Conservation (phyloP, 257 asterid species). For the Fraxinus excelsior region DNA sequence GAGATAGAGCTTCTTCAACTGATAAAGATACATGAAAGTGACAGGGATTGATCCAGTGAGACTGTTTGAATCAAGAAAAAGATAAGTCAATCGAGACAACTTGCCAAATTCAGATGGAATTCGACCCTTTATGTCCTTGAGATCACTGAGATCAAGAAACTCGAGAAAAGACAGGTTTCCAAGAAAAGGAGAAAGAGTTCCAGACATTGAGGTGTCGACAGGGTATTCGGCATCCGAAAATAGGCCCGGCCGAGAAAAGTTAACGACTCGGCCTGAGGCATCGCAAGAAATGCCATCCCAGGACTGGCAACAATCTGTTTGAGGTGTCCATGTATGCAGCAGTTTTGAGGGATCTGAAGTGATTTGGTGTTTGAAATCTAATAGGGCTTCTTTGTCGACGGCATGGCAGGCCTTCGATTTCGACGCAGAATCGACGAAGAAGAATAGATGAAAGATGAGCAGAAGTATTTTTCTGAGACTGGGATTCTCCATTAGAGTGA, state of each 20-base stretch:
- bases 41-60: constrained; percentile 52
- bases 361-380: constrained; percentile 54
- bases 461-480: constrained; percentile 28
- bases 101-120: constrained; percentile 59
- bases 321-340: constrained; percentile 55
- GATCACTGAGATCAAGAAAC: constrained; percentile 52
- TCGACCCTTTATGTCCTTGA: constrained; percentile 46
- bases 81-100: constrained; percentile 28
- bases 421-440: constrained; percentile 11
- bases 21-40: constrained; percentile 29
- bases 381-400: constrained; percentile 49
- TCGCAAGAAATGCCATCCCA: constrained; percentile 69
- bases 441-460: constrained; percentile 22
- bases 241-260: constrained; percentile 54
- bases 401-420: constrained; percentile 49
- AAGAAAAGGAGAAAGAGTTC: constrained; percentile 57
- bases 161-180: constrained; percentile 57
- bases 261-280: constrained; percentile 48
- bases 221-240: constrained; percentile 30
- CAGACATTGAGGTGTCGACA: constrained; percentile 49
- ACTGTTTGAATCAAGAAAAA: constrained; percentile 45
- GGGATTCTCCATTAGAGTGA: constrained; percentile 28
- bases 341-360: constrained; percentile 48
- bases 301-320: constrained; percentile 60
- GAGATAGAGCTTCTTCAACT: constrained; percentile 37